Evolutionary conservation across 495 filamentous ascomycete genomes (phyloP), one percentile per base, ranked within the genome.

Genomic region (Wilcoxina mikolae): DNA sequence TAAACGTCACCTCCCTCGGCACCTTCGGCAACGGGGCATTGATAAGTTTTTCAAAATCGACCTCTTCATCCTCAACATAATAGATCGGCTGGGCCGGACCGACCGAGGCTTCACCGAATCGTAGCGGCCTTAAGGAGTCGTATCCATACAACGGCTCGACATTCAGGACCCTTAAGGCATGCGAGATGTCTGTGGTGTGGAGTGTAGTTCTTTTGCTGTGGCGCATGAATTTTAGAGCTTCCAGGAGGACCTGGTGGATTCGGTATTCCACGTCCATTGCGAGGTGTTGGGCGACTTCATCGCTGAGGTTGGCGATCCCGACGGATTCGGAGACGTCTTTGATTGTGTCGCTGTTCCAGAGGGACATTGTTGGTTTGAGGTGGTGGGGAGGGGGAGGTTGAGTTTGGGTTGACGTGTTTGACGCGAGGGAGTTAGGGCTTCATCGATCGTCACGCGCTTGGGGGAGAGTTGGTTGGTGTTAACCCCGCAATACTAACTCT

Each of bases 1-100:
- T 96, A 63, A 95, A 87, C 24, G 80, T 82, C 33, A 90, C 81
- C 64, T 98, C 91, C n/a, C 87, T 72, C 4, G 91, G 93, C 11
- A 98, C 87, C 62, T 89, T 95, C 4, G 91, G 91, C 54, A 98
- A 70, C 4, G 91, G 86, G 38, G 84, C 84, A 71, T 98, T 98
- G 66, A 98, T 96, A 58, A 98, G 70, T 70, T 95, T 95, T 70
- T 98, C 91, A 65, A 98, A 95, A 66, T 98, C 91, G 26, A 95
- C 82, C 72, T 98, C 91, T 62, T 98, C 91, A 69, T 98, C 91
- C 65, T 98, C 93, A 26, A 98, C 83, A 62, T 98, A 98, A 73
- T 85, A 98, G 12, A 98, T 73, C 35, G 90, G 88, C 67, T 96
- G 89, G n/a, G 87, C 87, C 5, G 89, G 87, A 0, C 91, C 91